Evolutionary conservation across 1,284 basidiomycete genomes (phyloP), one percentile per base, ranked within the genome.

Genomic region (Chiua sp.): DNA sequence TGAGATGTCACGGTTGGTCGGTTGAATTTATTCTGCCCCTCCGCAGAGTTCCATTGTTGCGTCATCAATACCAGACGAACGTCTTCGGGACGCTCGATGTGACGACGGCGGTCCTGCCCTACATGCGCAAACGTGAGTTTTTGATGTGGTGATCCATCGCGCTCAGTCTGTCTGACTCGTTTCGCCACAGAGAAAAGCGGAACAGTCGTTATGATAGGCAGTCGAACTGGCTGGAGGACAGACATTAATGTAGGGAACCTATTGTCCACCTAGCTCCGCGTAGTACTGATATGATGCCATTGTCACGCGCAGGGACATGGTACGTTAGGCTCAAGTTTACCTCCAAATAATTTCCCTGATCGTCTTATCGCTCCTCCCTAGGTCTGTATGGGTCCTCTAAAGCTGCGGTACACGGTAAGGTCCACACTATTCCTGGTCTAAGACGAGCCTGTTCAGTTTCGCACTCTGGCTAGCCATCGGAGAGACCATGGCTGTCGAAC

Each of bases 381-480:
- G 84, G 81, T 44, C 72, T 76, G 46, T 87, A 87, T 68, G 76
- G 78, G 16, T 78, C 85, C 1, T 87, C 85, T 2, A 87, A 86
- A 68, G 83, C 84, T 32, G 85, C 85, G 18, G 67, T 85, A 13
- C 83, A 82, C 59, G 78, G 82, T 82, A 63, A 62, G 56, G 73
- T 65, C 28, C 39, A 35, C 44, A 48, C 16, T 20, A 15, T 35
- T 22, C 4, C 35, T 11, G 35, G 10, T 12, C 37, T 39, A 12
- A 39, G 37, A 39, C 8, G 3, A 39, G 4, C 4, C 35, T 8
- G 3, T 37, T 15, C 15, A 4, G 37, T 18, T 39, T 39, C 13
- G 18, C 37, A 16, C 37, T 16, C 16, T 7, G 37, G 18, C 18
- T 39, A 78, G 78, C 72, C 7, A 64, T 78, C 39, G 80, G 79